Evolutionary conservation across 345 rosid species (phyloP).

Genomic region (Pistacia atlantica): DNA sequence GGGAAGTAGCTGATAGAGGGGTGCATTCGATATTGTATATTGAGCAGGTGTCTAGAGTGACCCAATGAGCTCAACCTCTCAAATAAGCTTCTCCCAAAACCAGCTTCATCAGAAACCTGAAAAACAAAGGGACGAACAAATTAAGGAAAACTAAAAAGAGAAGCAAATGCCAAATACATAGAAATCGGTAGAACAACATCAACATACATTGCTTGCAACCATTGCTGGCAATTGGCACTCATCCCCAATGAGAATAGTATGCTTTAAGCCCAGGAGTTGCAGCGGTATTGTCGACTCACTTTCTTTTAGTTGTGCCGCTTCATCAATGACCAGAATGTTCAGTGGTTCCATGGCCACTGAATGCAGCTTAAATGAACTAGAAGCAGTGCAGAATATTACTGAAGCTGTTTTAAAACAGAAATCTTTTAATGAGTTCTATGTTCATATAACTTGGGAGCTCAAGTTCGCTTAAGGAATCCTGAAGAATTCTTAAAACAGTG

Average conservation of each 20-base stretch:
- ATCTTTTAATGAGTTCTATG: too few species aligned
- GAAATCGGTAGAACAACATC: background rate
- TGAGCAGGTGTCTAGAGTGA: constrained; percentile 50
- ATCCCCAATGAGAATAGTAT: constrained; percentile 54
- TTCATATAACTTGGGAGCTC: too few species aligned
- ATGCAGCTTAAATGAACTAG: constrained; percentile 38
- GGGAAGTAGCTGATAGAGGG: constrained; percentile 71
- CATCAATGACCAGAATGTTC: constrained; percentile 52
- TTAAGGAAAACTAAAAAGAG: background rate
- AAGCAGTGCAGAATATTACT: constrained; percentile 47
- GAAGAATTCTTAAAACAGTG: too few species aligned
- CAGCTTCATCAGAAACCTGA: constrained; percentile 41
- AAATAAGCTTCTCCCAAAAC: constrained; percentile 69
- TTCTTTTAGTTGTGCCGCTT: constrained; percentile 67
- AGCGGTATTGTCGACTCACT: constrained; percentile 58
- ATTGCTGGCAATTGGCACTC: constrained; percentile 55
- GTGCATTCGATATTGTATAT: constrained; percentile 80
- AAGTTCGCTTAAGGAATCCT: too few species aligned
- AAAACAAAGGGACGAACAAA: background rate
- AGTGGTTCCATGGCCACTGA: constrained; percentile 28
- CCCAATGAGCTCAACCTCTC: constrained; percentile 54
- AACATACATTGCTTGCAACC: constrained; percentile 48
- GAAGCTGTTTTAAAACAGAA: constrained; percentile 15
- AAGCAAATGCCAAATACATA: background rate
- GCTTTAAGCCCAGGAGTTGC: constrained; percentile 40